These are phyloP conservation scores for Luffa acutangula DNA, from an alignment of 306 rosid species.

Conservation along the genomic window DNA sequence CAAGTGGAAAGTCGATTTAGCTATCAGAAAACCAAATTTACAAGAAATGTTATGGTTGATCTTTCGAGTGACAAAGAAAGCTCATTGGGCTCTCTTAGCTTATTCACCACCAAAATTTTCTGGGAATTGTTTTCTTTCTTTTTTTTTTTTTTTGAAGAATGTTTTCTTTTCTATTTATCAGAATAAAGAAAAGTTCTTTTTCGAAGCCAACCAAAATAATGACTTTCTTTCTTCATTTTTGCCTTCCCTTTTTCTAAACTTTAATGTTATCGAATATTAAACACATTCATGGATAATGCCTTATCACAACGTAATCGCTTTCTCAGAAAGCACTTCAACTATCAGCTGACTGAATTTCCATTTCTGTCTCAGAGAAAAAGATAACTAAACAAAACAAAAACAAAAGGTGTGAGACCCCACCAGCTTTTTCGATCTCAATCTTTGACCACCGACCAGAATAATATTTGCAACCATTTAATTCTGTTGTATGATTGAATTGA, in stretches of 20 bases:
- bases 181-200: background rate
- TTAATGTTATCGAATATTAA: background rate
- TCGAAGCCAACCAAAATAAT: background rate
- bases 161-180: too few species aligned
- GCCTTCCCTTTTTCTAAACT: background rate
- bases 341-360: background rate
- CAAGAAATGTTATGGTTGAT: background rate
- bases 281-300: background rate
- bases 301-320: background rate
- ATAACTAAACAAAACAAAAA: background rate
- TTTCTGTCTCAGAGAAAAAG: background rate
- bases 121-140: background rate
- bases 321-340: conserved; percentile 1
- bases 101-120: background rate
- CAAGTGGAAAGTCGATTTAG: background rate
- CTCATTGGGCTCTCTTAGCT: background rate
- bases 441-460: background rate
- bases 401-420: conserved; percentile 1
- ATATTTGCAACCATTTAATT: background rate
- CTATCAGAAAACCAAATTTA: background rate
- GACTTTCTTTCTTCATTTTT: background rate
- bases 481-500: background rate
- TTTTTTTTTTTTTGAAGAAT: too few species aligned
- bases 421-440: background rate
- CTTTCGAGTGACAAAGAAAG: background rate